Conservation (phyloP, 2,329 filamentous ascomycete species). For the Paraphaeosphaeria sporulosa region DNA sequence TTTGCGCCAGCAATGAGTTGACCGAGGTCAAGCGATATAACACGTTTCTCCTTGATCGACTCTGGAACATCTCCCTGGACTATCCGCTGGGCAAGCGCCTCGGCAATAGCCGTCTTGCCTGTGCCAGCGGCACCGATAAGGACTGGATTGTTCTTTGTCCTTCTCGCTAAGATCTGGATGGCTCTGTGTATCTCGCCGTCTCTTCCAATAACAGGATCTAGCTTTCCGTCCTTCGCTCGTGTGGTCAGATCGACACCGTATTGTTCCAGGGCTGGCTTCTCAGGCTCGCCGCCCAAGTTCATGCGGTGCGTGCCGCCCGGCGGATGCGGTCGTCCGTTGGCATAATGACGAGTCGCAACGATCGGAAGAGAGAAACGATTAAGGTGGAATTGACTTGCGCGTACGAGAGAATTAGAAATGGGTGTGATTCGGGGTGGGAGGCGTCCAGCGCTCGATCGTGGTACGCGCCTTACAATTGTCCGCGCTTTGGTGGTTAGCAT, state of each 20-base stretch:
- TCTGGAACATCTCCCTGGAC: constrained; percentile 93
- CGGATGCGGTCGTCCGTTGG: constrained; percentile 73
- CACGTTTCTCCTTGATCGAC: constrained; percentile 92
- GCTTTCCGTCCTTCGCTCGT: constrained; percentile 83
- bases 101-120: constrained; percentile 91
- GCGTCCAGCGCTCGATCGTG: constrained; percentile 26
- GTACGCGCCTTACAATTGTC: constrained; percentile 45
- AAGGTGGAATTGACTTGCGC: constrained; percentile 11
- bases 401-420: constrained; percentile 33
- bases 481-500: constrained; percentile 49
- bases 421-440: constrained; percentile 28
- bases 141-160: constrained; percentile 96
- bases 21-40: constrained; percentile 86
- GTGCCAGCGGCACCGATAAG: constrained; percentile 91
- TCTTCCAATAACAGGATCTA: constrained; percentile 94
- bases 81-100: constrained; percentile 89
- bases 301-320: constrained; percentile 94
- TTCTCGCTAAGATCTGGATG: constrained; percentile 88
- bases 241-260: constrained; percentile 91
- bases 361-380: constrained; percentile 48
- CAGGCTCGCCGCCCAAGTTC: constrained; percentile 77
- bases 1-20: constrained; percentile 95
- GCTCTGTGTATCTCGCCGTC: constrained; percentile 92
- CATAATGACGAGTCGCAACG: constrained; percentile 62
- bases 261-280: constrained; percentile 89